These are phyloP conservation scores for Amylostereum areolatum DNA, from an alignment of 1,284 basidiomycete species.

Conservation along the genomic window DNA sequence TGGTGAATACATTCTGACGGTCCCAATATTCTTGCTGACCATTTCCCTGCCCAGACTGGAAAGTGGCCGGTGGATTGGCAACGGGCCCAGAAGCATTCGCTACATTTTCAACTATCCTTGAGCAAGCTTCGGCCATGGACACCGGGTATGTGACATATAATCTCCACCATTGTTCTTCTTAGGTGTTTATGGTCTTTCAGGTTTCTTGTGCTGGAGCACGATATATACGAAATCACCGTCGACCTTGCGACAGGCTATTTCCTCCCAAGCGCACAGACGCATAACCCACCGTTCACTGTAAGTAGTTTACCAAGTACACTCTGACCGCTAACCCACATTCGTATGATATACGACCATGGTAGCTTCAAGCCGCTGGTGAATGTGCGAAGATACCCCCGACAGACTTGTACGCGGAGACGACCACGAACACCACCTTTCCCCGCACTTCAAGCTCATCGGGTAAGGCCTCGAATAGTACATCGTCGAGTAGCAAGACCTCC, in stretches of 20 bases:
- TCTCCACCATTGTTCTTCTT: background rate
- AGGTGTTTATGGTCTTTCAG: conserved; percentile 34
- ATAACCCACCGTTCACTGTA: conserved; percentile 58
- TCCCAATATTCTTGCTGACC: conserved; percentile 5
- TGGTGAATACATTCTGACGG: conserved; percentile 30
- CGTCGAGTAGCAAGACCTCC: no score
- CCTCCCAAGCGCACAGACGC: conserved; percentile 60
- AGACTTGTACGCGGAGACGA: conserved; percentile 64
- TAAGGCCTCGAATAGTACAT: no score
- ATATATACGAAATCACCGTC: conserved; percentile 80
- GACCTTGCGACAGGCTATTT: conserved; percentile 87
- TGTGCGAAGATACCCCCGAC: conserved; percentile 48
- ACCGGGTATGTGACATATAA: conserved; percentile 38
- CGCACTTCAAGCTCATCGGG: conserved; percentile 11
- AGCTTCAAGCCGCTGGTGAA: conserved; percentile 63
- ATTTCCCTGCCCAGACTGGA: conserved; percentile 56
- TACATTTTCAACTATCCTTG: conserved; percentile 58
- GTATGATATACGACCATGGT: background rate
- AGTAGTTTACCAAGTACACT: conserved; percentile 12
- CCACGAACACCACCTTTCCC: conserved; percentile 54
- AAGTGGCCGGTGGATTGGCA: conserved; percentile 67
- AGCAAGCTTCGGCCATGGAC: conserved; percentile 49
- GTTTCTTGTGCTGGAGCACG: conserved; percentile 88
- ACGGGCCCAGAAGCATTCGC: conserved; percentile 49
- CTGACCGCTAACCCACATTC: background rate